phyloP scores from a whole-genome alignment of 129 eudicot species.

The Logfia minima region DNA sequence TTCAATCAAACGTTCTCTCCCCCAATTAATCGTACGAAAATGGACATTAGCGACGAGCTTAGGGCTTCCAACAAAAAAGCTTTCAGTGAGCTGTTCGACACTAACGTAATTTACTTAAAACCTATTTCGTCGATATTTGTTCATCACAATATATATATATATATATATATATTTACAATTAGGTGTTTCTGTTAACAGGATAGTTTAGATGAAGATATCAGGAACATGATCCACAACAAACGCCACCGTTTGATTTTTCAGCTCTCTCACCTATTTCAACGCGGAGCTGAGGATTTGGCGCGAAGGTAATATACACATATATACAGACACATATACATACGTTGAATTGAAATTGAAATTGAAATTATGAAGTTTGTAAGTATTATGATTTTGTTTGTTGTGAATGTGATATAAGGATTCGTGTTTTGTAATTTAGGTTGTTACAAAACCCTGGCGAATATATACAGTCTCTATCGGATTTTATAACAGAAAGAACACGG shows the following conservation, averaged over 20 bases:
- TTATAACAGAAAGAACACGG: conserved; percentile 70
- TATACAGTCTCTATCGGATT: conserved; percentile 79
- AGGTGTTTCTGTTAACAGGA: conserved; percentile 25
- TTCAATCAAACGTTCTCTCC: conserved; percentile 1
- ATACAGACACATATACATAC: neutral
- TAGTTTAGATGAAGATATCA: conserved; percentile 52
- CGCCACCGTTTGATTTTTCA: conserved; percentile 74
- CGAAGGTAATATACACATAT: conserved; percentile 48
- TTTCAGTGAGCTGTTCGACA: conserved; percentile 69
- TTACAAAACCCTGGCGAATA: conserved; percentile 75
- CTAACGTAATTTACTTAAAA: conserved; percentile 45
- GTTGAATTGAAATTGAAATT: neutral
- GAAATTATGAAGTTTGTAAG: neutral
- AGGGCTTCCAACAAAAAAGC: conserved; percentile 71
- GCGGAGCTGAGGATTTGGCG: conserved; percentile 59
- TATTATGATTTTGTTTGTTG: neutral
- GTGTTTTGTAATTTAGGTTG: conserved; percentile 41
- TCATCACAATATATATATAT: neutral
- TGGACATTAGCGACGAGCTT: conserved; percentile 87
- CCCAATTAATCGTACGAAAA: conserved; percentile 12
- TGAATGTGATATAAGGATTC: conserved; percentile 7
- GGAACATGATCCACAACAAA: conserved; percentile 62
- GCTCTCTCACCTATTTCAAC: conserved; percentile 71
- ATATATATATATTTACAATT: neutral
- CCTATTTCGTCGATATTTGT: neutral